Percentiles rank a stretch among this genome's conserved stretches.
These are phyloP conservation scores for Stentor coeruleus DNA, from an alignment of 73 alveolate genomes.

Conservation along the genomic window DNA sequence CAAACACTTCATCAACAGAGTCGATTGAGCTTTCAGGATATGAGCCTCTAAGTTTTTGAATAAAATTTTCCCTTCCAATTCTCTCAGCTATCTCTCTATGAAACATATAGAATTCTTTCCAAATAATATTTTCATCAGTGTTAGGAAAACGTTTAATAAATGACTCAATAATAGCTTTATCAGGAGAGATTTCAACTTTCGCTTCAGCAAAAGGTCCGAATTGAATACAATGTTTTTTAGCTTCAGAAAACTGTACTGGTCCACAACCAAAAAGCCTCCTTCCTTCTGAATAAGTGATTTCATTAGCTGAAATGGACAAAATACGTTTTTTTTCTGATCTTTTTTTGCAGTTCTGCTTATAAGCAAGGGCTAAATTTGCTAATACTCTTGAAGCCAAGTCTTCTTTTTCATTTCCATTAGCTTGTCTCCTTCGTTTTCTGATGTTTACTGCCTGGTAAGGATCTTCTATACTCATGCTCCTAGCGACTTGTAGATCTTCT, in stretches of 20 bases:
- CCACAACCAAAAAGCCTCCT: conserved; percentile 12
- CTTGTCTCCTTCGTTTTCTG: conserved; percentile 12
- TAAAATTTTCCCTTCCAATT: background rate
- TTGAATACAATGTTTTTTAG: conserved; percentile 14
- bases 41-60: background rate
- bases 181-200: background rate
- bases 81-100: conserved; percentile 14
- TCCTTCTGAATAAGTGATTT: conserved; percentile 25
- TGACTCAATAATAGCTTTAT: background rate
- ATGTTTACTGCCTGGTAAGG: background rate
- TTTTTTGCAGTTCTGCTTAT: conserved; percentile 26
- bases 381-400: conserved; percentile 5
- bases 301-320: conserved; percentile 10
- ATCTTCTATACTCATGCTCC: conserved; percentile 19
- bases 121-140: background rate
- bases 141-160: background rate
- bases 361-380: conserved; percentile 10
- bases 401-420: background rate
- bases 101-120: conserved; percentile 6
- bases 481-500: conserved; percentile 20
- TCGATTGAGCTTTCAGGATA: background rate
- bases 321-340: conserved; percentile 20
- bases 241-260: conserved; percentile 23
- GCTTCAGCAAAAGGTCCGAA: conserved; percentile 26
- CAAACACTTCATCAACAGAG: background rate